Evolutionary conservation across 306 rosid genomes (phyloP), one percentile per base, ranked within the genome.

Genomic region (Vigna angularis): DNA sequence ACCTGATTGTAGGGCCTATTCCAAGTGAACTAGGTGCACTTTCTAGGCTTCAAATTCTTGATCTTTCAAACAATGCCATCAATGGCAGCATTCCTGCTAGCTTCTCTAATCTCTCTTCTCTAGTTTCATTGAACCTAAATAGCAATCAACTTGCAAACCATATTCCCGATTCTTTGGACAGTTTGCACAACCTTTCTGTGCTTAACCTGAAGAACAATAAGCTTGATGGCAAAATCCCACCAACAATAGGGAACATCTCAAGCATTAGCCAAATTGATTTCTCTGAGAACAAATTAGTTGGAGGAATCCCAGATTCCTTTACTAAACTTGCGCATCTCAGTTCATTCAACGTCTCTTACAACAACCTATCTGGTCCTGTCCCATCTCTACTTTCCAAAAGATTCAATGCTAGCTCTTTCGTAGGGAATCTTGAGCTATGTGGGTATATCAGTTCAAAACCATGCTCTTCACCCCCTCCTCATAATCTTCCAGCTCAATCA

Each of bases 401-500:
- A 83, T 96, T 96, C 99, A 92, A 90, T 70, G 83, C 96, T 52
- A 93, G 88, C 81, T 93, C 99, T 32, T 96, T 96, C 40, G 80
- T 20, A 1, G 99, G 99, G 40, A 96, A 96, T 45, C 83, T 96
- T 67, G 87, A 87, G 67, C 87, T 96, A 1, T 96, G 98, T 79
- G 99, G 98, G 6, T 93, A 62, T 63, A 82, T 84, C 69, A 6
- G 80, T 56, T 85, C 98, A 70, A 79, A 86, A 61, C 85, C 85
- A 55, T 95, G 99, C 61, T 83, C 96, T 66, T 79, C 96, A 55
- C 74, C 89, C 7, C 79, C 89, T 18, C 87, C 89, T 20, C 81
- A 84, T 3, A 89, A 36, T 51, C 74, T 68, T 63, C 91, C 97
- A 69, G 57, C 91, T 63, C 93, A 90, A 76, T 65, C 91, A 49